phyloP scores from a whole-genome alignment of 441 rosid species.

The Metrosideros polymorpha region DNA sequence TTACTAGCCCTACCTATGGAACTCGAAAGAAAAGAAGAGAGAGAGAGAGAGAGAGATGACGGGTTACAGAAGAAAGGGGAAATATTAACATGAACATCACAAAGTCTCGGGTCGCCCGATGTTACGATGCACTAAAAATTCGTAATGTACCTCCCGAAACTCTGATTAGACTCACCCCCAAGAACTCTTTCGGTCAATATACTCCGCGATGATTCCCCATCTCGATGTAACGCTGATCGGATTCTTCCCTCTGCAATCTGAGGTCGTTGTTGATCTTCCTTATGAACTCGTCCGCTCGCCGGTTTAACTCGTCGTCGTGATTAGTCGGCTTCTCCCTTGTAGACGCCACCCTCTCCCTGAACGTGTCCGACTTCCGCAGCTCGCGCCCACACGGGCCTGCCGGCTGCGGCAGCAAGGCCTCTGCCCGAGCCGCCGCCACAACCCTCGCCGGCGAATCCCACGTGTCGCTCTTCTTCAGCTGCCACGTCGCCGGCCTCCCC shows the following conservation, averaged over 20 bases:
- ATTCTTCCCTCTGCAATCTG: constrained; percentile 22
- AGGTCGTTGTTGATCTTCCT: constrained; percentile 10
- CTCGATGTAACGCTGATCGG: constrained; percentile 6
- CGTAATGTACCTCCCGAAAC: background rate
- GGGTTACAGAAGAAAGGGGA: background rate
- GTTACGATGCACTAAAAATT: background rate
- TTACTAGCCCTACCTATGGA: background rate
- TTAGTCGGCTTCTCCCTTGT: constrained; percentile 7
- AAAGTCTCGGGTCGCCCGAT: background rate
- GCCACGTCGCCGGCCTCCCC: background rate
- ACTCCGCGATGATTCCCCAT: background rate
- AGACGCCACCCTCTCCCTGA: constrained; percentile 8
- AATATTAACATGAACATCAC: background rate
- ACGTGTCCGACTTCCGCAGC: constrained; percentile 26
- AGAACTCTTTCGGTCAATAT: background rate
- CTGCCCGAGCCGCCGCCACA: background rate
- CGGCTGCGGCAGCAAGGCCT: constrained; percentile 2
- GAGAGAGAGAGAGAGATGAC: background rate
- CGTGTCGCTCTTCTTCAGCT: constrained; percentile 16
- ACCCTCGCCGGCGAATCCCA: constrained; percentile 11
- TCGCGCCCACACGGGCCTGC: constrained; percentile 5
- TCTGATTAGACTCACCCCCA: background rate
- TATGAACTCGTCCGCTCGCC: constrained; percentile 21
- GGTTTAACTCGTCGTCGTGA: constrained; percentile 24
- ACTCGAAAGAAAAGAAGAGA: background rate